Conservation (phyloP, 352 stramenopile species). For the Globisporangium apiculatum region DNA sequence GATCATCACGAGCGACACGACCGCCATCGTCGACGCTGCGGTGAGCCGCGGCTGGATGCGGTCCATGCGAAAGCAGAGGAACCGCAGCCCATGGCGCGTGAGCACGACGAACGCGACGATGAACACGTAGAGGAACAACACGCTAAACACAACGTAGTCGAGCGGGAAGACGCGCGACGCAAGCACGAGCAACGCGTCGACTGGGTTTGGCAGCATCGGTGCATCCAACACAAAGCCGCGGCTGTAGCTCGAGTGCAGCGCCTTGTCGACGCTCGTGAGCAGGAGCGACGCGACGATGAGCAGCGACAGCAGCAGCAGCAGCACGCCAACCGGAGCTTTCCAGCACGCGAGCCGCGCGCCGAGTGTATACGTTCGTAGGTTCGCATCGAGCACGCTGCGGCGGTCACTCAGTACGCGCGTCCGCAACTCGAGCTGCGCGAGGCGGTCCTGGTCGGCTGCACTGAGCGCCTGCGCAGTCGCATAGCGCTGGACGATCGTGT, state of each 20-base stretch:
- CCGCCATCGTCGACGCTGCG: constrained; percentile 63
- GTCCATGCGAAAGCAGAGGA: constrained; percentile 74
- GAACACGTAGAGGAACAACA: constrained; percentile 79
- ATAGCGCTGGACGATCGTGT: constrained; percentile 70
- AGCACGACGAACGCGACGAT: constrained; percentile 68
- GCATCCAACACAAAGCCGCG: constrained; percentile 65
- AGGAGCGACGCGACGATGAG: constrained; percentile 66
- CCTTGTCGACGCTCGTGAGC: constrained; percentile 76
- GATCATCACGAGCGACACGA: constrained; percentile 74
- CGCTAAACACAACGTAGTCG: constrained; percentile 76
- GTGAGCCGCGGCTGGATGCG: constrained; percentile 66
- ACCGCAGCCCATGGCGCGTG: constrained; percentile 64
- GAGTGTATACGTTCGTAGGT: constrained; percentile 47
- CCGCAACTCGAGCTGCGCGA: constrained; percentile 64
- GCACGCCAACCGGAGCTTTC: constrained; percentile 60
- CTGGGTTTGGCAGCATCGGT: constrained; percentile 57
- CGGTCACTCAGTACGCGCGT: constrained; percentile 63
- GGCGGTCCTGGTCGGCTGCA: constrained; percentile 55
- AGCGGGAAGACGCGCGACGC: constrained; percentile 70
- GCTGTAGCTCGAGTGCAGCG: constrained; percentile 62
- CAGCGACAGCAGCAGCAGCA: constrained; percentile 57
- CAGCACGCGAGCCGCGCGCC: constrained; percentile 41
- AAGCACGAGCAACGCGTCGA: constrained; percentile 69
- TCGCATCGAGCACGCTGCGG: constrained; percentile 56
- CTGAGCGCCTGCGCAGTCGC: constrained; percentile 57